A percentile compares a stretch with the other conserved stretches of the same genome.
phyloP scores from a whole-genome alignment of 345 rosid genomes.

The Melastoma malabathricum region DNA sequence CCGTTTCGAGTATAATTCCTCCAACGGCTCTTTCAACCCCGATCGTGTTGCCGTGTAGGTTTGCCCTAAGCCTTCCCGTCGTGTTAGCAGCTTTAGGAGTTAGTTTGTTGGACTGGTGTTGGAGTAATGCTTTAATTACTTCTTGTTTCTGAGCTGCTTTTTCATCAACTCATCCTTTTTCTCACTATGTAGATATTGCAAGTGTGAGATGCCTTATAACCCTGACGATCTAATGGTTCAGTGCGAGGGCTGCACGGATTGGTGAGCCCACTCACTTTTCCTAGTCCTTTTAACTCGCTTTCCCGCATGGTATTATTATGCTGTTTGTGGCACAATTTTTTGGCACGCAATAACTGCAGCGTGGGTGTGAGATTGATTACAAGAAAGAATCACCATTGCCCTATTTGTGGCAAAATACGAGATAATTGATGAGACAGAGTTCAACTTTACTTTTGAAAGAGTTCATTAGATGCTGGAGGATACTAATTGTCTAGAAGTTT shows the following conservation, averaged over 20 bases:
- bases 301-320: not conserved
- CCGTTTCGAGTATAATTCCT: slow-evolving; percentile 87
- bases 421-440: too few relatives aligned
- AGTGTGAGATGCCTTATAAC: slow-evolving; percentile 98
- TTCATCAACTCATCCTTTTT: not conserved
- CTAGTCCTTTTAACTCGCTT: not conserved
- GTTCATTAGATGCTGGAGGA: too few relatives aligned
- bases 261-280: slow-evolving; percentile 33
- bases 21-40: slow-evolving; percentile 79
- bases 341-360: not conserved
- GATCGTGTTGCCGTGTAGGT: slow-evolving; percentile 94
- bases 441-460: too few relatives aligned
- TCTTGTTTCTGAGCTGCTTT: not conserved
- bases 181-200: slow-evolving; percentile 60
- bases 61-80: not conserved
- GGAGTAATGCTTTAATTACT: not conserved
- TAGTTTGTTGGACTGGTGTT: not conserved
- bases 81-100: not conserved
- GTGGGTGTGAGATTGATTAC: too few relatives aligned
- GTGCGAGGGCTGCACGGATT: slow-evolving; percentile 85
- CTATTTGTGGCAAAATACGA: too few relatives aligned
- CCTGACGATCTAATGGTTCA: slow-evolving; percentile 98
- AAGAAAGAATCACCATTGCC: too few relatives aligned
- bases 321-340: not conserved
- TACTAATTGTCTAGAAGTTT: too few relatives aligned